Evolutionary conservation across 306 rosid species (phyloP).

Genomic region (Cotoneaster glaucophyllus): DNA sequence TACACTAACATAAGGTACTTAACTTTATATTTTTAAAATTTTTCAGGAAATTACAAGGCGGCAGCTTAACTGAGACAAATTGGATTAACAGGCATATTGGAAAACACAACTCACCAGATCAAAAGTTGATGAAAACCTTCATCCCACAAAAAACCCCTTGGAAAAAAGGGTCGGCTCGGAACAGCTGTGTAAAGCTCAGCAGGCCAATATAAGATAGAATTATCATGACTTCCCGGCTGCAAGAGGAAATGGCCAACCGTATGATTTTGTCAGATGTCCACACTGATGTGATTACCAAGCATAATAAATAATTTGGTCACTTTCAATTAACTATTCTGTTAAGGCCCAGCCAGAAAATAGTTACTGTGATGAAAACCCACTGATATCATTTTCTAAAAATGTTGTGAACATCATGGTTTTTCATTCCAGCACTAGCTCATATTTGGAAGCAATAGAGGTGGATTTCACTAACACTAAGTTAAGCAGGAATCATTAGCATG

Average conservation of each 20-base stretch:
- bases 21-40: not conserved
- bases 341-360: not conserved
- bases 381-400: not conserved
- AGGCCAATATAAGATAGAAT: conserved; percentile 73
- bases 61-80: not conserved
- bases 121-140: conserved; percentile 97
- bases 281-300: conserved; percentile 10
- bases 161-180: conserved; percentile 91
- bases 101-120: conserved; percentile 55
- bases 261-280: conserved; percentile 26
- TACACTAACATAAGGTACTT: not conserved
- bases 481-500: not conserved
- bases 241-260: conserved; percentile 30
- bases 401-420: not conserved
- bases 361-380: not conserved
- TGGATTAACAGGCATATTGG: conserved; percentile 4
- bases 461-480: not conserved
- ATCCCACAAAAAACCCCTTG: conserved; percentile 98
- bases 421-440: not conserved
- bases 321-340: not conserved
- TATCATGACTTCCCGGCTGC: conserved; percentile 50
- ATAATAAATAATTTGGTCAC: not conserved
- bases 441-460: not conserved
- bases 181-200: conserved; percentile 95
- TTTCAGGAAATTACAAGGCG: not conserved